Base-by-base conservation (phyloP, 2,329 filamentous ascomycete genomes). In the Calonectria crousiana region DNA sequence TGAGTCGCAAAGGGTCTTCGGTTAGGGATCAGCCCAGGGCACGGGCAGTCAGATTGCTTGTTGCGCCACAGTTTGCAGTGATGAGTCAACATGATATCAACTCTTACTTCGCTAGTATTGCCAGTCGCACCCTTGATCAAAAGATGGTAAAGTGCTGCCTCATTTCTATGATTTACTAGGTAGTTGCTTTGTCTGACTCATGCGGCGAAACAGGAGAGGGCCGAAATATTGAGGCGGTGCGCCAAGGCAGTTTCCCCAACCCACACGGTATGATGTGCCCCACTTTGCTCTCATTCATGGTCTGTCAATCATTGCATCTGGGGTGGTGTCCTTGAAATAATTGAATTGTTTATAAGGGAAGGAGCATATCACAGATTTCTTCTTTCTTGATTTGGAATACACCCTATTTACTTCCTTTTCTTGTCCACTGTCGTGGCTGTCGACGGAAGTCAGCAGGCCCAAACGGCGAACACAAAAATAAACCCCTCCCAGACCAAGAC, bases 191-290 rank as follows among this genome's bases (percentile, higher is more conserved):
- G 44, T 67, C 52, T 58, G 67, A 80, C 75, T 80, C 78, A 80
- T 71, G 41, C 71, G 71, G 71, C 68, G 72, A 41, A 69, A 30
- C 44, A 26, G 18, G 41, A 49, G 41, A 60, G 66, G 71, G 36
- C 34, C 26, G 52, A 38, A 52, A 58, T 51, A 53, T 67, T 78
- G 79, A 78, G 79, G 79, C 78, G 78, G 78, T 80, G 78, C 79
- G 34, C 44, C 70, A 74, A 79, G 79, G 79, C 79, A 80, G 74
- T 79, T 80, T 80, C 62, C 49, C 53, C 38, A 75, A 71, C 51
- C 72, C 69, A 75, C 51, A 75, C 62, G 41, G 23, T 23, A 41
- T 41, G 18, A 26, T 62, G 56, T 16, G 56, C 56, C 72, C 78
- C 76, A 71, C 73, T 52, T 41, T 34, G 28, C 16, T 44, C 41